Evolutionary conservation across 2,329 filamentous ascomycete species (phyloP).

Genomic region (Furcasterigmium furcatum): DNA sequence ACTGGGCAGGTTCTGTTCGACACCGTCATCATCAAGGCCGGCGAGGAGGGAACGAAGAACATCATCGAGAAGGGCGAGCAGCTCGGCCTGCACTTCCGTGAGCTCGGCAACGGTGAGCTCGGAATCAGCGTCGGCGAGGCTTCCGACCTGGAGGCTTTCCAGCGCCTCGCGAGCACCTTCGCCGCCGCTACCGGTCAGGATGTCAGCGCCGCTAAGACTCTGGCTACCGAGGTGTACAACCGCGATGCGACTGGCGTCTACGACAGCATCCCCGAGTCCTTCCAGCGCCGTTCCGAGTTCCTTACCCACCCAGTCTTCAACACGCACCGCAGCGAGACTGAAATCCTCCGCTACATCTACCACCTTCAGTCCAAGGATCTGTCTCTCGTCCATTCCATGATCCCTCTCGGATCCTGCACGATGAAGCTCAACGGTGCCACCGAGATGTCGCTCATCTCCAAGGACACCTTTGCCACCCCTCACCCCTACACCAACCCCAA

Average conservation of each 20-base stretch:
- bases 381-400: slow-evolving; percentile 95
- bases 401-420: slow-evolving; percentile 92
- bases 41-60: slow-evolving; percentile 38
- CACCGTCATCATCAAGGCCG: slow-evolving; percentile 67
- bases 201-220: slow-evolving; percentile 15
- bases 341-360: slow-evolving; percentile 89
- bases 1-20: slow-evolving; percentile 69
- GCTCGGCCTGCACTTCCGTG: slow-evolving; percentile 59
- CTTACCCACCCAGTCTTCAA: slow-evolving; percentile 94
- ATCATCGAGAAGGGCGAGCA: slow-evolving; percentile 49
- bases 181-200: slow-evolving; percentile 16
- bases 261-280: slow-evolving; percentile 46
- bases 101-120: slow-evolving; percentile 56
- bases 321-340: slow-evolving; percentile 89
- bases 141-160: slow-evolving; percentile 49
- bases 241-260: slow-evolving; percentile 30
- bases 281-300: slow-evolving; percentile 72
- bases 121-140: slow-evolving; percentile 76
- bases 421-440: slow-evolving; percentile 97
- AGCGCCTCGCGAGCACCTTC: slow-evolving; percentile 33
- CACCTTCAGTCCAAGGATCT: slow-evolving; percentile 93
- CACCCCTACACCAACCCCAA: slow-evolving; percentile 74
- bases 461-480: slow-evolving; percentile 70
- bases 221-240: slow-evolving; percentile 37
- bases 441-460: slow-evolving; percentile 86